These are phyloP conservation scores for Alternaria alternata DNA, from an alignment of 2,329 filamentous ascomycete species.

Conservation along the genomic window DNA sequence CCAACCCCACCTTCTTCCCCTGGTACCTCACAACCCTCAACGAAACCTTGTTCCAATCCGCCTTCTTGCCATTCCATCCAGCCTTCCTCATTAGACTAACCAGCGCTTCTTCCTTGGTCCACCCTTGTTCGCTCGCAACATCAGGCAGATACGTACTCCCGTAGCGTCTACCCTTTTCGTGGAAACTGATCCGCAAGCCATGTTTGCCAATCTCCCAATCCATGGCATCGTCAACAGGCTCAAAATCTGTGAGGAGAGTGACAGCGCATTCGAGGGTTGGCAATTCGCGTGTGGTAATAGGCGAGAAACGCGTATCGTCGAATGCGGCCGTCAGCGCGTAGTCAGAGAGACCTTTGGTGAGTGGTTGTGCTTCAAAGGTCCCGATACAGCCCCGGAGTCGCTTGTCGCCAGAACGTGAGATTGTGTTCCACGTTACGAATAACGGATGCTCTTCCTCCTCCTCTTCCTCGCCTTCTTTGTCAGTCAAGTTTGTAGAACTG, in stretches of 20 bases:
- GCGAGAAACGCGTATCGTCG: slow-evolving; percentile 68
- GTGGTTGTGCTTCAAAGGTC: slow-evolving; percentile 57
- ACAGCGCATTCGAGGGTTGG: slow-evolving; percentile 59
- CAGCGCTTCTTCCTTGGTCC: slow-evolving; percentile 91
- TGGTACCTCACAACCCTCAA: slow-evolving; percentile 85
- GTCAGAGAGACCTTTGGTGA: slow-evolving; percentile 14
- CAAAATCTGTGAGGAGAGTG: slow-evolving; percentile 86
- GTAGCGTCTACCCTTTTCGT: slow-evolving; percentile 74
- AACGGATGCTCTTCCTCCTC: slow-evolving; percentile 66
- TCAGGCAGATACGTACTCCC: slow-evolving; percentile 92
- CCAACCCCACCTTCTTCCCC: slow-evolving; percentile 77
- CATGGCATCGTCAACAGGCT: slow-evolving; percentile 73
- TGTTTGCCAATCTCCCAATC: slow-evolving; percentile 90
- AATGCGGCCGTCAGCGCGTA: slow-evolving; percentile 56
- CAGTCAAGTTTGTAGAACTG: slow-evolving; percentile 43
- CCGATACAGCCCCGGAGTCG: slow-evolving; percentile 92
- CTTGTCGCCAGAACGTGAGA: slow-evolving; percentile 65
- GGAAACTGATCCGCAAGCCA: slow-evolving; percentile 86
- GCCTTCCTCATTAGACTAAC: slow-evolving; percentile 93
- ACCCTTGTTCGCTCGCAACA: slow-evolving; percentile 90
- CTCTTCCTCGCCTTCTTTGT: slow-evolving; percentile 41
- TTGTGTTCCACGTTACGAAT: slow-evolving; percentile 93
- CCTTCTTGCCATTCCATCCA: slow-evolving; percentile 76
- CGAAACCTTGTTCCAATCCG: slow-evolving; percentile 79
- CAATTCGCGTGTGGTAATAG: slow-evolving; percentile 58